Conservation (phyloP, 2,329 filamentous ascomycete genomes). For the Trichoderma sp. region DNA sequence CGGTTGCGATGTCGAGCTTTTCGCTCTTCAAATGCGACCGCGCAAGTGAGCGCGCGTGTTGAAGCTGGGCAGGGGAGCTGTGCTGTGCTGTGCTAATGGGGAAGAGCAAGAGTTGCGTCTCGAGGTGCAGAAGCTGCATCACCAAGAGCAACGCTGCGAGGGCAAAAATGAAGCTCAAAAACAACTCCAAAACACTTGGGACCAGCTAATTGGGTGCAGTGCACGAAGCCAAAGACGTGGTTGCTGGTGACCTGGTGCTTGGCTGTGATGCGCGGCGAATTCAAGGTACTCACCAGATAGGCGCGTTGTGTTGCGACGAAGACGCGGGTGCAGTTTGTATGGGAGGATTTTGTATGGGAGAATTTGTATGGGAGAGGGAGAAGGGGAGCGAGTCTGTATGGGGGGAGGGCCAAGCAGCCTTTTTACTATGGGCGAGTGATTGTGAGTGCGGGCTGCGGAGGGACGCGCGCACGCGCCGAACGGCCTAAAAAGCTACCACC, state of each 20-base stretch:
- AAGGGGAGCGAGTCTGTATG: conserved; percentile 54
- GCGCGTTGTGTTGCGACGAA: conserved; percentile 44
- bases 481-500: conserved; percentile 20
- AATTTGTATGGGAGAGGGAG: conserved; percentile 61
- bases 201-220: conserved; percentile 6
- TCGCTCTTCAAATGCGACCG: conserved; percentile 16
- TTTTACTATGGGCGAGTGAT: conserved; percentile 66
- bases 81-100: conserved; percentile 3
- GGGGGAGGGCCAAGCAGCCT: conserved; percentile 54
- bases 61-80: conserved; percentile 4
- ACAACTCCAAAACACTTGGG: conserved; percentile 24
- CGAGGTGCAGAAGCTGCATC: conserved; percentile 21
- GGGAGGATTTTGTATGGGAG: conserved; percentile 52
- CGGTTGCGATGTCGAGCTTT: conserved; percentile 28
- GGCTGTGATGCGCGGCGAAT: conserved; percentile 37
- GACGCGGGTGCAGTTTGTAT: conserved; percentile 46
- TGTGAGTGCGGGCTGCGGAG: conserved; percentile 44
- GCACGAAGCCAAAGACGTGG: conserved; percentile 7
- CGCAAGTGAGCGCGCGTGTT: conserved; percentile 18
- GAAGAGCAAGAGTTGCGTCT: conserved; percentile 19
- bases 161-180: conserved; percentile 20
- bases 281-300: conserved; percentile 53
- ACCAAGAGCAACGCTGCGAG: conserved; percentile 10
- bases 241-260: conserved; percentile 37
- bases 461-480: conserved; percentile 27